These are phyloP conservation scores for Xanthoceras sorbifolium DNA, from an alignment of 345 rosid genomes.

Conservation along the genomic window DNA sequence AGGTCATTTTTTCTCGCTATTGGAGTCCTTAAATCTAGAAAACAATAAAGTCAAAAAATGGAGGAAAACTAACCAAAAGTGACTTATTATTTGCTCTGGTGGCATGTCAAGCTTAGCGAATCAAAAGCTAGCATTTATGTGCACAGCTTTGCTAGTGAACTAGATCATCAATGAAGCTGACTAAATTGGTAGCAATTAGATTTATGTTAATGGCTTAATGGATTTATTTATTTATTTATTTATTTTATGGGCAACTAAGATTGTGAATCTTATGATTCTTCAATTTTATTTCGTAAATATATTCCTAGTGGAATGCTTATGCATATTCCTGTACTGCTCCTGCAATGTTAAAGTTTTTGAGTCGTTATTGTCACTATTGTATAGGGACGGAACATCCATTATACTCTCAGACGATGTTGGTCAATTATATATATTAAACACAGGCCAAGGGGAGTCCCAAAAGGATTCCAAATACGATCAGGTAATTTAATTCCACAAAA, in stretches of 20 bases:
- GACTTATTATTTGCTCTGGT: not conserved
- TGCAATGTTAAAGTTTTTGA: slow-evolving; percentile 8
- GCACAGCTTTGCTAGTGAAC: not conserved
- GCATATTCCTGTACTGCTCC: slow-evolving; percentile 2
- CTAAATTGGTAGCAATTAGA: not conserved
- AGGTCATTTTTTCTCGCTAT: too few species aligned
- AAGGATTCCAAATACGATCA: slow-evolving; percentile 94
- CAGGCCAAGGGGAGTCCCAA: slow-evolving; percentile 99
- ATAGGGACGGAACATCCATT: slow-evolving; percentile 95
- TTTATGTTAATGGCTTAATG: not conserved
- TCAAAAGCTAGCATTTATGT: not conserved
- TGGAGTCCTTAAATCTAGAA: not conserved
- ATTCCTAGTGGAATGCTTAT: not conserved
- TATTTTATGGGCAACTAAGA: not conserved
- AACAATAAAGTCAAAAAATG: not conserved
- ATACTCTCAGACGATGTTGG: slow-evolving; percentile 99
- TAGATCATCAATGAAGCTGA: not conserved
- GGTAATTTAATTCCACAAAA: slow-evolving; percentile 44
- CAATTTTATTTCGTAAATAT: not conserved
- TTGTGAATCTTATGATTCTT: not conserved
- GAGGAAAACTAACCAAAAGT: not conserved
- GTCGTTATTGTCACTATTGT: slow-evolving; percentile 19
- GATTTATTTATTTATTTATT: too few species aligned
- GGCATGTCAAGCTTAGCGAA: not conserved
- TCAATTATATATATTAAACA: slow-evolving; percentile 79